Conservation (phyloP, 2,329 filamentous ascomycete genomes). For the Fusarium dlaminii region DNA sequence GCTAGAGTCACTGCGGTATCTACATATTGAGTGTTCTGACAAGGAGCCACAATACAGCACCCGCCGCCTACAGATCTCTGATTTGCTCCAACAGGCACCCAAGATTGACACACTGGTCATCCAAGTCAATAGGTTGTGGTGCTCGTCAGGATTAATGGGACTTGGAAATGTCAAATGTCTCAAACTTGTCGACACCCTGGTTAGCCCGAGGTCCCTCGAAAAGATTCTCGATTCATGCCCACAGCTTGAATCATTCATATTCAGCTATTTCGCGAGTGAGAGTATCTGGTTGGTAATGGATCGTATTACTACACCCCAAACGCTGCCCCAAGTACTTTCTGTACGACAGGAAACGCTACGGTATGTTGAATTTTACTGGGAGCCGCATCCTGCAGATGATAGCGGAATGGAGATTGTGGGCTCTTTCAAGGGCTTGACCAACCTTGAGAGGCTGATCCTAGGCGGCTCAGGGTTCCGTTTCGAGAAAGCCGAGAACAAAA, state of each 20-base stretch:
- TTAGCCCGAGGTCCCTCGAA: rapidly evolving
- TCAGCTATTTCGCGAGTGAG: no score
- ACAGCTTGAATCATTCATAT: not conserved
- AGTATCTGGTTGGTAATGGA: no score
- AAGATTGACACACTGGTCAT: not conserved
- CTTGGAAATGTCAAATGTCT: not conserved
- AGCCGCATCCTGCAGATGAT: not conserved
- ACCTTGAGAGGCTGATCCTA: not conserved
- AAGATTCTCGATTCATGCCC: not conserved
- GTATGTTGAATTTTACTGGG: not conserved
- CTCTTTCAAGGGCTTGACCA: not conserved
- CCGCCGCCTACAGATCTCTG: not conserved
- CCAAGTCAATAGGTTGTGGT: not conserved
- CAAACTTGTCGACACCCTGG: not conserved
- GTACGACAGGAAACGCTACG: not conserved
- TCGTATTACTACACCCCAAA: not conserved
- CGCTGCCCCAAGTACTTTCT: not conserved
- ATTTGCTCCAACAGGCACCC: not conserved
- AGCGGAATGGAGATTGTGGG: not conserved
- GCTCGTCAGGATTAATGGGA: not conserved
- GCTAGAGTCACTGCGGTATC: not conserved
- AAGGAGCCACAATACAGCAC: not conserved
- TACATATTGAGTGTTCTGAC: not conserved
- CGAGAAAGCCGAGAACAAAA: rapidly evolving
- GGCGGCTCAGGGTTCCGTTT: not conserved